phyloP scores from a whole-genome alignment of 2,329 filamentous ascomycete genomes.

The Mariannaea sp. region DNA sequence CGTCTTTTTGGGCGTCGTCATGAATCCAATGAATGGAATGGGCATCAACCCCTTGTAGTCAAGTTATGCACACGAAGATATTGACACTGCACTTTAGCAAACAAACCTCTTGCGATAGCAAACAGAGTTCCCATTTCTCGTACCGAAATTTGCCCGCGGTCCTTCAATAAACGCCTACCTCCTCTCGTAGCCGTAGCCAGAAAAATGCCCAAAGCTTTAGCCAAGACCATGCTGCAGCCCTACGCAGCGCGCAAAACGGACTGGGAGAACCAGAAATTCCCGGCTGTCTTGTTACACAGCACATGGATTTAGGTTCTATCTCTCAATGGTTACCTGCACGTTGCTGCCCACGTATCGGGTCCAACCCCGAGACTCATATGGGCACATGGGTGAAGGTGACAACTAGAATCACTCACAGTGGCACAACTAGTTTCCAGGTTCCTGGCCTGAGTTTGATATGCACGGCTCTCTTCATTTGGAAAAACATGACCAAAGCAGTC shows the following conservation, averaged over 20 bases:
- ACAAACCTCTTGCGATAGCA: too few relatives aligned
- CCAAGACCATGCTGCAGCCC: not conserved
- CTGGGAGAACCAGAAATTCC: not conserved
- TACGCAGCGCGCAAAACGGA: not conserved
- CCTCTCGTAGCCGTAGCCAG: not conserved
- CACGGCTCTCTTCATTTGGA: constrained; percentile 19
- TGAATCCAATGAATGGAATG: too few relatives aligned
- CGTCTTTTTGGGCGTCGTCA: too few relatives aligned
- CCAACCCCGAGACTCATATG: constrained; percentile 8
- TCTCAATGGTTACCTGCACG: not conserved
- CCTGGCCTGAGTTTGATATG: too few relatives aligned
- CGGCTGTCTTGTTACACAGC: not conserved
- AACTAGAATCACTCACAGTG: not conserved
- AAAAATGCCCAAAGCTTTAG: not conserved
- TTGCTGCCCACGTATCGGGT: too few relatives aligned
- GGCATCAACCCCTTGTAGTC: too few relatives aligned
- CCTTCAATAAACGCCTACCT: too few relatives aligned
- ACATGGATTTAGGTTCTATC: not conserved
- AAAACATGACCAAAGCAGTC: constrained; percentile 14
- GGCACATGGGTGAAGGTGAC: constrained; percentile 20
- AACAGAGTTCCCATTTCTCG: too few relatives aligned
- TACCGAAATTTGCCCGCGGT: too few relatives aligned
- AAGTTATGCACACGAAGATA: too few relatives aligned
- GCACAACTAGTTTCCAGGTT: constrained; percentile 13
- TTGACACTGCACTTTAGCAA: too few relatives aligned